These are phyloP conservation scores for Phytophthora ramorum DNA, from an alignment of 352 stramenopile species.

Conservation along the genomic window DNA sequence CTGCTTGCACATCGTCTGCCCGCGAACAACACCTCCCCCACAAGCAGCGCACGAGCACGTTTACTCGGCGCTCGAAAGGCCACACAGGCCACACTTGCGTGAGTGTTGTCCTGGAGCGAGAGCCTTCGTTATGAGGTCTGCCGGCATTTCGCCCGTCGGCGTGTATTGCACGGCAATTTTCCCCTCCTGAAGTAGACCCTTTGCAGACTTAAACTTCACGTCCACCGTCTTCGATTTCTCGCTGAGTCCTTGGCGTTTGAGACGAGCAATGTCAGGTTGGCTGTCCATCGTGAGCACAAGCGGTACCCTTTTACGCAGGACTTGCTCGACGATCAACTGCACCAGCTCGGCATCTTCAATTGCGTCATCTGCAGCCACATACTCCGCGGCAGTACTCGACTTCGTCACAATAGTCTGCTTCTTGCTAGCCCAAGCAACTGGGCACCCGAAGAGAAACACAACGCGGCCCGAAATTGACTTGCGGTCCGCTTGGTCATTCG, in stretches of 20 bases:
- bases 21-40: neutral
- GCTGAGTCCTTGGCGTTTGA: slow-evolving; percentile 1
- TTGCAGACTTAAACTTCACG: slow-evolving; percentile 13
- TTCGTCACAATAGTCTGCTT: slow-evolving; percentile 17
- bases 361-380: slow-evolving; percentile 1
- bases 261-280: slow-evolving; percentile 1
- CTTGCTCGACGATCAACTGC: slow-evolving; percentile 8
- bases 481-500: slow-evolving; percentile 8
- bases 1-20: too few relatives aligned
- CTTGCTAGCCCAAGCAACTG: slow-evolving; percentile 7
- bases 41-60: slow-evolving; percentile 8
- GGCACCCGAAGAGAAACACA: slow-evolving; percentile 5
- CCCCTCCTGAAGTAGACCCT: slow-evolving; percentile 2
- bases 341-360: slow-evolving; percentile 5
- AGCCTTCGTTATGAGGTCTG: too few relatives aligned
- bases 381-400: slow-evolving; percentile 9
- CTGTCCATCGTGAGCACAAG: slow-evolving; percentile 10
- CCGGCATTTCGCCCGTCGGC: too few relatives aligned
- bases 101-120: neutral
- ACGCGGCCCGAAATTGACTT: slow-evolving; percentile 5
- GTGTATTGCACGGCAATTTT: slow-evolving; percentile 12
- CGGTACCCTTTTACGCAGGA: neutral
- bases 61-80: slow-evolving; percentile 9
- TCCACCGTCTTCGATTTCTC: slow-evolving; percentile 12
- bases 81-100: slow-evolving; percentile 8